phyloP scores from a whole-genome alignment of 352 stramenopile species.

The Discostella stelligera region DNA sequence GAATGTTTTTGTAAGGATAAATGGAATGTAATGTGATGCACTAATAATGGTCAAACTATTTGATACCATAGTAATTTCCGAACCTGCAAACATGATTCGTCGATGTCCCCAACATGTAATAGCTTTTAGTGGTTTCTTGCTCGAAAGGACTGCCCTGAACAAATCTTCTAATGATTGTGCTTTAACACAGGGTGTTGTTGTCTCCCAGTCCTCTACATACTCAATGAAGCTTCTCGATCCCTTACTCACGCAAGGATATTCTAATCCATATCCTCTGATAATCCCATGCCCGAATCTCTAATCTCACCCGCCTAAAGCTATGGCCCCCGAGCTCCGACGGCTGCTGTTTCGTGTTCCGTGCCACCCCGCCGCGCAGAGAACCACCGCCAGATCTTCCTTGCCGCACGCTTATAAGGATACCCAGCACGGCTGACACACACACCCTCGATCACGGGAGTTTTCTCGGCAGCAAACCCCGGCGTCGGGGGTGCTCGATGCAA shows the following conservation, averaged over 20 bases:
- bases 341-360: not conserved
- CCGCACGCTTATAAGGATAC: constrained; percentile 47
- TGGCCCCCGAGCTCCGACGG: no score
- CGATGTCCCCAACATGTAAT: not conserved
- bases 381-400: constrained; percentile 53
- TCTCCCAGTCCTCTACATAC: not conserved
- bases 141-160: not conserved
- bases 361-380: constrained; percentile 8
- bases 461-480: constrained; percentile 39
- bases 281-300: no score
- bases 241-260: no score
- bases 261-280: no score
- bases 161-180: not conserved
- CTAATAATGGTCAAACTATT: no score
- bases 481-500: constrained; percentile 52
- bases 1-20: no score
- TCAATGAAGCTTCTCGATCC: no score
- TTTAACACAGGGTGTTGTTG: not conserved
- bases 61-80: no score
- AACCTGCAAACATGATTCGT: no score
- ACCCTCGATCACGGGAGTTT: constrained; percentile 46
- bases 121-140: not conserved
- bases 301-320: no score
- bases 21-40: no score
- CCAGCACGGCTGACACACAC: constrained; percentile 37